Conservation (phyloP, 148 eudicot species). For the Rhododendron simsii region DNA sequence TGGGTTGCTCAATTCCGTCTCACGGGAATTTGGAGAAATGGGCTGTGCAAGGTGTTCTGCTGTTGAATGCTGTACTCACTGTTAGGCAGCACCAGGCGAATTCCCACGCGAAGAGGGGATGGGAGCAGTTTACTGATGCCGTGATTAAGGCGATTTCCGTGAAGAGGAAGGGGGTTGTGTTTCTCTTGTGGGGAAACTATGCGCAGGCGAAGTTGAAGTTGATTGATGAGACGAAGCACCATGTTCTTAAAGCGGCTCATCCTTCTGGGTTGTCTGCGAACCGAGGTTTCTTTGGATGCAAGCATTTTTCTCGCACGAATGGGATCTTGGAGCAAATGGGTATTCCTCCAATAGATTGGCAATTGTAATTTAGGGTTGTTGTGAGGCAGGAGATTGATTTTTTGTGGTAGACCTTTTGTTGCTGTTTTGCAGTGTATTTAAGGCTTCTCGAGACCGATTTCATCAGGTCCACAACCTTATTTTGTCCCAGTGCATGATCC, state of each 20-base stretch:
- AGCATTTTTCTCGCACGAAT: slow-evolving; percentile 94
- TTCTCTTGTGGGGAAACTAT: slow-evolving; percentile 96
- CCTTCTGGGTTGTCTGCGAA: slow-evolving; percentile 97
- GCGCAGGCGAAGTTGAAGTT: slow-evolving; percentile 91
- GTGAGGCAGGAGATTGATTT: not conserved
- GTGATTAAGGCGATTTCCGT: slow-evolving; percentile 71
- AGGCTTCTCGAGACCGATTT: not conserved
- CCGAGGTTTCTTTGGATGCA: slow-evolving; percentile 99
- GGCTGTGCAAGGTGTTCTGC: slow-evolving; percentile 92
- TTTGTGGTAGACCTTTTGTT: not conserved
- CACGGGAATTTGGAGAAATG: slow-evolving; percentile 92
- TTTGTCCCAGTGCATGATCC: not conserved
- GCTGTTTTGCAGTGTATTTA: not conserved
- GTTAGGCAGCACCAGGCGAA: slow-evolving; percentile 91
- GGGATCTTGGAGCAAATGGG: slow-evolving; percentile 62
- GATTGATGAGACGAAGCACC: slow-evolving; percentile 77
- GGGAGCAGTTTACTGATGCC: slow-evolving; percentile 98
- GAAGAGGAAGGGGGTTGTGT: slow-evolving; percentile 72
- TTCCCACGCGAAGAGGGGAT: slow-evolving; percentile 92
- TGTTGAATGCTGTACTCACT: slow-evolving; percentile 90
- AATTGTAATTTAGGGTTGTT: slow-evolving; percentile 31
- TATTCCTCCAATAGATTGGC: slow-evolving; percentile 72
- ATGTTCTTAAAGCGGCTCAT: slow-evolving; percentile 90
- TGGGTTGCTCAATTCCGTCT: slow-evolving; percentile 74
- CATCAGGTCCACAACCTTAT: not conserved